Conservation (phyloP, 2,329 filamentous ascomycete genomes). For the Microthyrium microscopicum region DNA sequence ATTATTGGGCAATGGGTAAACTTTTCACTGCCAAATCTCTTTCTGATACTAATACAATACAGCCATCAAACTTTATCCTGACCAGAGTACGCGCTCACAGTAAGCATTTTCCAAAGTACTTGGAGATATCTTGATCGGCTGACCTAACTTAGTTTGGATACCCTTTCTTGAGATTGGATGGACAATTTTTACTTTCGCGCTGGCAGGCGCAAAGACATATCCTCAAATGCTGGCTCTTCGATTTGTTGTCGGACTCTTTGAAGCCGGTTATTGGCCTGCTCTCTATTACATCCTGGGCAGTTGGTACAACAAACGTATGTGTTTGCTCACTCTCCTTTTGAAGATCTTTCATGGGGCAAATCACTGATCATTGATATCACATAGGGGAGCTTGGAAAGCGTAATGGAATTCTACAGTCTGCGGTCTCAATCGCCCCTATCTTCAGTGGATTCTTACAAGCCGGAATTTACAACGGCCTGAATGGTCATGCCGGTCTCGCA, state of each 20-base stretch:
- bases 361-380: too few species aligned
- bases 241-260: conserved; percentile 34
- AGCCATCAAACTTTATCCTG: conserved; percentile 14
- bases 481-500: conserved; percentile 32
- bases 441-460: conserved; percentile 47
- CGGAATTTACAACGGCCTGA: conserved; percentile 27
- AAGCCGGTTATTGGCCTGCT: conserved; percentile 11
- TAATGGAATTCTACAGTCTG: conserved; percentile 43
- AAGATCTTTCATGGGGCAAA: too few species aligned
- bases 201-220: conserved; percentile 11
- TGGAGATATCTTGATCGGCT: too few species aligned
- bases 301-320: conserved; percentile 7
- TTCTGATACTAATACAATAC: neutral
- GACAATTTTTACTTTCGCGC: conserved; percentile 10
- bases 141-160: conserved; percentile 9
- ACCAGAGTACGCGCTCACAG: conserved; percentile 11
- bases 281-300: conserved; percentile 20
- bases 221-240: conserved; percentile 9
- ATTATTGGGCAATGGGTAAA: conserved; percentile 10
- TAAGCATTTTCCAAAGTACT: neutral
- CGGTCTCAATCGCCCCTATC: conserved; percentile 43
- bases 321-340: too few species aligned
- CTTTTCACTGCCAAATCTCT: neutral
- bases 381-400: conserved; percentile 47
- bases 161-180: conserved; percentile 10